Evolutionary conservation across 371 early-diverging fungal species (phyloP).

Genomic region (Mucor mucedo): DNA sequence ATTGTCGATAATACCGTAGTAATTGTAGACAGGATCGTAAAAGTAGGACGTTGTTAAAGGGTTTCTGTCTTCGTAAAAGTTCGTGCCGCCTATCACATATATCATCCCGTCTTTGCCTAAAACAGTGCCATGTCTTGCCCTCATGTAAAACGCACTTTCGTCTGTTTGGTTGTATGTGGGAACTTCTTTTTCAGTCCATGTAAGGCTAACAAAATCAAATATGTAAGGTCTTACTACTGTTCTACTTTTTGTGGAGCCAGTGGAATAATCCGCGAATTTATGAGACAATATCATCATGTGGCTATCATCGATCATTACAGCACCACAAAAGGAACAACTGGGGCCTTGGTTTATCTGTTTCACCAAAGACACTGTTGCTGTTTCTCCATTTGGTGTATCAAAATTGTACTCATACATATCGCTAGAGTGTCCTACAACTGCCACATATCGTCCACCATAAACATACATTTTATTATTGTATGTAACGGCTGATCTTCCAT

Average conservation of each 20-base stretch:
- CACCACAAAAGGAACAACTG: conserved; percentile 1
- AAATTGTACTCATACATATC: conserved; percentile 6
- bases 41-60: not conserved
- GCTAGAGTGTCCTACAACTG: not conserved
- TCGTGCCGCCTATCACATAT: not conserved
- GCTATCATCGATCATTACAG: conserved; percentile 1
- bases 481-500: no score
- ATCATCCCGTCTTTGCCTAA: not conserved
- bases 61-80: not conserved
- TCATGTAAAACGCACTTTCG: not conserved
- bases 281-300: conserved; percentile 3
- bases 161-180: not conserved
- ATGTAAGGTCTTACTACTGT: not conserved
- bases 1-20: not conserved
- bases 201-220: not conserved
- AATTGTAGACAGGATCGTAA: not conserved
- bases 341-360: not conserved
- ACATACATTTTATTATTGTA: no score
- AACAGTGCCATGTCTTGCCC: not conserved
- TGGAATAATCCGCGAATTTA: no score
- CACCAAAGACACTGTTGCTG: not conserved
- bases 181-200: not conserved
- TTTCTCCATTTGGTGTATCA: not conserved
- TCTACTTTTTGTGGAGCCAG: not conserved
- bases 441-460: no score